phyloP scores from a whole-genome alignment of 1,284 basidiomycete species.

The Ustilago loliicola region DNA sequence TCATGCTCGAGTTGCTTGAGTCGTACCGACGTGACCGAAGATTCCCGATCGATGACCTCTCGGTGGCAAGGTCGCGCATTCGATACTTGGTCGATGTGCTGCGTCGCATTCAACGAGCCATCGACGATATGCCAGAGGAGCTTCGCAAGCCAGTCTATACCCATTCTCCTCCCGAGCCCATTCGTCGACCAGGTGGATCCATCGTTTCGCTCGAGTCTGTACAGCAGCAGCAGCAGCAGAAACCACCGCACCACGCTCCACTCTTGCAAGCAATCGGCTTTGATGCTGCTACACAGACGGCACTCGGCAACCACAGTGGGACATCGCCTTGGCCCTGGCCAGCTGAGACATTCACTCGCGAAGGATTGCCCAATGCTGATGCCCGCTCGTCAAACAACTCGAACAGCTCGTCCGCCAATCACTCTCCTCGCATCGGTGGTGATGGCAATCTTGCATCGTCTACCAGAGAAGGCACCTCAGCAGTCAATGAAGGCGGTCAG shows the following conservation, averaged over 20 bases:
- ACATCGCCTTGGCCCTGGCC: conserved; percentile 49
- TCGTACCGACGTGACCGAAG: conserved; percentile 47
- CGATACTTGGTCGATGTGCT: conserved; percentile 38
- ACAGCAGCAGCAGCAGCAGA: conserved; percentile 18
- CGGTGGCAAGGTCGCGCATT: conserved; percentile 25
- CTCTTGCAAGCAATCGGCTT: conserved; percentile 47
- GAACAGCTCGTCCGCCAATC: conserved; percentile 24
- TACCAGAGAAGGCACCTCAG: background rate
- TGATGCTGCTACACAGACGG: conserved; percentile 33
- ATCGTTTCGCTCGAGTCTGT: conserved; percentile 33
- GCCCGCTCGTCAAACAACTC: conserved; percentile 31
- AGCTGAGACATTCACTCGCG: conserved; percentile 41
- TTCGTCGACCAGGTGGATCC: conserved; percentile 23
- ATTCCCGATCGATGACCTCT: conserved; percentile 42
- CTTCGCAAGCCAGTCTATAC: conserved; percentile 36
- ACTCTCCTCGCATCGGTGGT: conserved; percentile 19
- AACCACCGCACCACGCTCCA: conserved; percentile 17
- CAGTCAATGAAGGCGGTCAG: conserved; percentile 11
- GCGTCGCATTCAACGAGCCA: conserved; percentile 21
- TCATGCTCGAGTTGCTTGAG: conserved; percentile 55
- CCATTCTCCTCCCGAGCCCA: conserved; percentile 33
- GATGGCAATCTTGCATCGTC: background rate
- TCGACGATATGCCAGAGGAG: conserved; percentile 54
- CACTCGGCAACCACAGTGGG: conserved; percentile 33
- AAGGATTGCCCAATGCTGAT: conserved; percentile 40